Conservation (phyloP, 2,329 filamentous ascomycete genomes). For the Fusarium secorum region DNA sequence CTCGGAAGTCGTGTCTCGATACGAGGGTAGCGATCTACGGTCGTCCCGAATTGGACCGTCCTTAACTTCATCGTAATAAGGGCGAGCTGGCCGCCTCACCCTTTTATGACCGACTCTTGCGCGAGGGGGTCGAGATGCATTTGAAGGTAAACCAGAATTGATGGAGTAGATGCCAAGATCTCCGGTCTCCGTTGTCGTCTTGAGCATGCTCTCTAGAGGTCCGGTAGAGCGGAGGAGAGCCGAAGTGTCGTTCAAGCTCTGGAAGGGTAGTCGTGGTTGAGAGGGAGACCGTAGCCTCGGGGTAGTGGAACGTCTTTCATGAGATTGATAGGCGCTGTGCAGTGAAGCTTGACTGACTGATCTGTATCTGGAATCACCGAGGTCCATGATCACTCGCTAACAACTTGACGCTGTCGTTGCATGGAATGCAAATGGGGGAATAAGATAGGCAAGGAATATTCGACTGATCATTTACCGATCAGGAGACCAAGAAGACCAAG, state of each 20-base stretch:
- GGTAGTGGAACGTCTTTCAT: constrained; percentile 31
- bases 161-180: constrained; percentile 69
- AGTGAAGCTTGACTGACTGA: constrained; percentile 53
- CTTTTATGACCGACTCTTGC: constrained; percentile 45
- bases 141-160: constrained; percentile 44
- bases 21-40: constrained; percentile 55
- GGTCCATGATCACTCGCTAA: constrained; percentile 42
- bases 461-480: constrained; percentile 28
- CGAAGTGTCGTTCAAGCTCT: constrained; percentile 54
- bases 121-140: constrained; percentile 43
- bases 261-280: constrained; percentile 50
- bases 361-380: constrained; percentile 41
- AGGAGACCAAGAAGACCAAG: constrained; percentile 36
- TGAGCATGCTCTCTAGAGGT: constrained; percentile 70
- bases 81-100: constrained; percentile 38
- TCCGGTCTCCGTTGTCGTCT: constrained; percentile 71
- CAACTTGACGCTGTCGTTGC: constrained; percentile 11
- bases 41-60: constrained; percentile 50
- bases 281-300: constrained; percentile 34
- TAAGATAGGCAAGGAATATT: constrained; percentile 34
- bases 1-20: constrained; percentile 62
- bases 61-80: constrained; percentile 45
- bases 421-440: constrained; percentile 1
- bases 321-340: constrained; percentile 44
- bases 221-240: constrained; percentile 58